phyloP scores from a whole-genome alignment of 805 yeast genomes.

The Candida coleopterorum region DNA sequence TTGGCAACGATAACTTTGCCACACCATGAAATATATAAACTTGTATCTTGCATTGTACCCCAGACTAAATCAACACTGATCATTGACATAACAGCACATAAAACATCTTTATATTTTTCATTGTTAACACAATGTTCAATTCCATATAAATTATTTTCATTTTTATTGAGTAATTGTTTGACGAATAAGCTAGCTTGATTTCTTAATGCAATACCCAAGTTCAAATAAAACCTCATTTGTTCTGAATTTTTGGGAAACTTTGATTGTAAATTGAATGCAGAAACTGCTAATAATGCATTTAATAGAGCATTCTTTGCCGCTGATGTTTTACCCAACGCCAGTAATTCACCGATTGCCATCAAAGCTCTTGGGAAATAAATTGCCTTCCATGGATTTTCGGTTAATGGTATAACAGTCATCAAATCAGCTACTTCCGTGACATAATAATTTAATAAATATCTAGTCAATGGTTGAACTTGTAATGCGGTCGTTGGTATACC shows the following conservation, averaged over 20 bases:
- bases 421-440: conserved; percentile 71
- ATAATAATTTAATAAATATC: conserved; percentile 70
- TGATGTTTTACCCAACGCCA: conserved; percentile 68
- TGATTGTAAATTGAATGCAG: conserved; percentile 75
- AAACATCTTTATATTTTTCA: conserved; percentile 75
- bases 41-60: conserved; percentile 88
- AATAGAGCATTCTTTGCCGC: conserved; percentile 72
- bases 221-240: conserved; percentile 62
- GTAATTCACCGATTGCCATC: conserved; percentile 75
- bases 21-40: conserved; percentile 69
- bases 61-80: conserved; percentile 83
- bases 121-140: conserved; percentile 44
- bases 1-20: conserved; percentile 69
- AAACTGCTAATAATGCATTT: conserved; percentile 74
- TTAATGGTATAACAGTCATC: conserved; percentile 66
- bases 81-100: conserved; percentile 82
- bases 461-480: conserved; percentile 62
- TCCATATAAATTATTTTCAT: conserved; percentile 24
- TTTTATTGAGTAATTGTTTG: conserved; percentile 44
- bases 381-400: conserved; percentile 83
- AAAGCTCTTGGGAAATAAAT: conserved; percentile 82
- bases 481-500: conserved; percentile 58
- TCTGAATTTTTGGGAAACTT: conserved; percentile 63
- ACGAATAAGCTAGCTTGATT: conserved; percentile 70
- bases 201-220: conserved; percentile 68